These are phyloP conservation scores for Albugo laibachii DNA, from an alignment of 352 stramenopile species.

Conservation along the genomic window DNA sequence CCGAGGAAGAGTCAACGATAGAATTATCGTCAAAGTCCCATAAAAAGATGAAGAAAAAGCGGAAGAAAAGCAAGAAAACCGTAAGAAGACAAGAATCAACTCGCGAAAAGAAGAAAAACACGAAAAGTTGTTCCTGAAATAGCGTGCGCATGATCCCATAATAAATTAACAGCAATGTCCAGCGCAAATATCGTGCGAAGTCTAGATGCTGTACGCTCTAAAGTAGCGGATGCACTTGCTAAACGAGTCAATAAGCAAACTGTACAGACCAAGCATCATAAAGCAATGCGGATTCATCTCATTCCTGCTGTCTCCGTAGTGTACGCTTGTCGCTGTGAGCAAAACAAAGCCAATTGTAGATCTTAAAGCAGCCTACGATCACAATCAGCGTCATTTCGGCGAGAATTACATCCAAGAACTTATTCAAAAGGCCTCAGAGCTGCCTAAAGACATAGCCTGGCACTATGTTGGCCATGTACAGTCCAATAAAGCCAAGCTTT, in stretches of 20 bases:
- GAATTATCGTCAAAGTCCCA: too few species aligned
- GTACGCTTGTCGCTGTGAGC: conserved; percentile 83
- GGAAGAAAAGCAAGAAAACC: too few species aligned
- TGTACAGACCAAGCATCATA: conserved; percentile 1
- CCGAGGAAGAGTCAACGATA: too few species aligned
- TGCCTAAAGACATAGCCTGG: conserved; percentile 87
- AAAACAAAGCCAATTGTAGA: conserved; percentile 87
- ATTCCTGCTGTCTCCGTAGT: conserved; percentile 7
- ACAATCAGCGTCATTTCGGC: conserved; percentile 88
- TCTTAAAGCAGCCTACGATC: conserved; percentile 77
- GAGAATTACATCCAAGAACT: conserved; percentile 99
- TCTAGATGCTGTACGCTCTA: conserved; percentile 32
- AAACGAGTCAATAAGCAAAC: conserved; percentile 28
- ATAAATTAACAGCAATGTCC: too few species aligned
- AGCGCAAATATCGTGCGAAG: conserved; percentile 19
- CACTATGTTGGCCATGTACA: conserved; percentile 98
- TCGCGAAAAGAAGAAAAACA: too few species aligned
- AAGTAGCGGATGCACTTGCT: conserved; percentile 31
- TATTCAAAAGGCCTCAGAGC: conserved; percentile 79
- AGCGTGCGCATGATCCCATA: too few species aligned
- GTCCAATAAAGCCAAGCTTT: conserved; percentile 91
- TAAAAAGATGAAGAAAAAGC: too few species aligned
- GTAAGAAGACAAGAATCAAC: too few species aligned
- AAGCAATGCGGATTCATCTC: neutral
- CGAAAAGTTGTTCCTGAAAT: too few species aligned